Conservation (phyloP, 75 land plant species). For the Adiantum capillusveneris region DNA sequence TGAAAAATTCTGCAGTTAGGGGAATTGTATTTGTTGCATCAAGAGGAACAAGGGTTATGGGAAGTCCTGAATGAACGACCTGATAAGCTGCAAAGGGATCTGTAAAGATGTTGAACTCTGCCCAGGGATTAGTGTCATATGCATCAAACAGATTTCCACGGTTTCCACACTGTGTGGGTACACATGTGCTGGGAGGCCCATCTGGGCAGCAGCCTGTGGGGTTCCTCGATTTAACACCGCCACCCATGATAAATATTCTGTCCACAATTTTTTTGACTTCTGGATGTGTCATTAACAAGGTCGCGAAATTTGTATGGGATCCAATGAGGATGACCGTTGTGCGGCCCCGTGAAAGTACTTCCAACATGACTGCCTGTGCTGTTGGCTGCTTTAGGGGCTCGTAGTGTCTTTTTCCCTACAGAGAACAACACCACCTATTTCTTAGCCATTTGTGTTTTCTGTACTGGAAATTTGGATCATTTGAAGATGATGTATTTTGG, state of each 20-base stretch:
- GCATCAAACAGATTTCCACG: constrained; percentile 62
- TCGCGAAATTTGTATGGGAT: constrained; percentile 66
- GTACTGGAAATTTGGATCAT: no score
- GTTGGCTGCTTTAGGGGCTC: constrained; percentile 54
- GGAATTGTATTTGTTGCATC: constrained; percentile 87
- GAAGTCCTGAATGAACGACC: constrained; percentile 82
- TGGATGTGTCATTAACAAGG: constrained; percentile 68
- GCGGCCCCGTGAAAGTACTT: constrained; percentile 50
- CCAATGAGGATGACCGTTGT: constrained; percentile 53
- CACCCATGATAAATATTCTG: constrained; percentile 78
- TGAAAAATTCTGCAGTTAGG: constrained; percentile 38
- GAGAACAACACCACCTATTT: neutral
- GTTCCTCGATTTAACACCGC: constrained; percentile 56
- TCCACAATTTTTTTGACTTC: constrained; percentile 63
- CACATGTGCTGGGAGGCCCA: constrained; percentile 30
- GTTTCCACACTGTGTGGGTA: constrained; percentile 51
- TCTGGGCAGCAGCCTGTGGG: constrained; percentile 67
- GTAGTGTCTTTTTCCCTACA: constrained; percentile 64
- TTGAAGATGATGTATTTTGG: no score
- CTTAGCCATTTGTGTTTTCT: no score
- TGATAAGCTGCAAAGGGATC: constrained; percentile 91
- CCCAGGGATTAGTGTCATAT: constrained; percentile 54
- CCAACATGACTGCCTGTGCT: constrained; percentile 66
- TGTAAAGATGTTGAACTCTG: constrained; percentile 72
- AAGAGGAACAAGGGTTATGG: constrained; percentile 72